Evolutionary conservation across 225 moss, liverwort and hornwort genomes (phyloP).

Genomic region (Bryoerythrophyllum caledonicum): DNA sequence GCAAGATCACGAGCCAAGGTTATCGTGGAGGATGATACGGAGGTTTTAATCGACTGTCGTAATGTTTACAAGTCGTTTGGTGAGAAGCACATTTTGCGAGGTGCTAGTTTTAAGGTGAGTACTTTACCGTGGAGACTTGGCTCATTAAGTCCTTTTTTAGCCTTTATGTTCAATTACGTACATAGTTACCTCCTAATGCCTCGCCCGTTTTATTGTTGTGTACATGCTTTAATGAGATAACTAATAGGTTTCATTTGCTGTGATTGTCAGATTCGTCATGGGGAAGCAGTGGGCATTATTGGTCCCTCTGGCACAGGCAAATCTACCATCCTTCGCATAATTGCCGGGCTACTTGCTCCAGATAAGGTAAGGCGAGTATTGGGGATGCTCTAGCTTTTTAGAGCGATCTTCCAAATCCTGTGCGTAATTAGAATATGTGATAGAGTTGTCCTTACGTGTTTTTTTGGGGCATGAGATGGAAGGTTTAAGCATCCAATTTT

Average conservation of each 20-base stretch:
- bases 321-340: slow-evolving; percentile 88
- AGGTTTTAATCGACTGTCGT: slow-evolving; percentile 93
- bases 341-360: slow-evolving; percentile 94
- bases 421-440: neutral
- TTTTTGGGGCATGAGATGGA: no score
- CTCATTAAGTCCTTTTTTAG: neutral
- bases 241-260: slow-evolving; percentile 4
- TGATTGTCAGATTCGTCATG: slow-evolving; percentile 68
- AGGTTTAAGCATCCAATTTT: no score
- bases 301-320: slow-evolving; percentile 99
- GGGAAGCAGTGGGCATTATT: slow-evolving; percentile 98
- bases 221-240: neutral
- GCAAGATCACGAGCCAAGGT: slow-evolving; percentile 40
- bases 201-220: neutral
- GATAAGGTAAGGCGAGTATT: slow-evolving; percentile 60
- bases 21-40: slow-evolving; percentile 61
- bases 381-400: slow-evolving; percentile 17
- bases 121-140: neutral
- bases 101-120: slow-evolving; percentile 87
- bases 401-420: neutral
- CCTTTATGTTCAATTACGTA: neutral
- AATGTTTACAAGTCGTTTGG: slow-evolving; percentile 95
- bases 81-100: slow-evolving; percentile 80
- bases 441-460: no score
- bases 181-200: neutral